Evolutionary conservation across 306 rosid species (phyloP).

Genomic region (Cotoneaster glaucophyllus): DNA sequence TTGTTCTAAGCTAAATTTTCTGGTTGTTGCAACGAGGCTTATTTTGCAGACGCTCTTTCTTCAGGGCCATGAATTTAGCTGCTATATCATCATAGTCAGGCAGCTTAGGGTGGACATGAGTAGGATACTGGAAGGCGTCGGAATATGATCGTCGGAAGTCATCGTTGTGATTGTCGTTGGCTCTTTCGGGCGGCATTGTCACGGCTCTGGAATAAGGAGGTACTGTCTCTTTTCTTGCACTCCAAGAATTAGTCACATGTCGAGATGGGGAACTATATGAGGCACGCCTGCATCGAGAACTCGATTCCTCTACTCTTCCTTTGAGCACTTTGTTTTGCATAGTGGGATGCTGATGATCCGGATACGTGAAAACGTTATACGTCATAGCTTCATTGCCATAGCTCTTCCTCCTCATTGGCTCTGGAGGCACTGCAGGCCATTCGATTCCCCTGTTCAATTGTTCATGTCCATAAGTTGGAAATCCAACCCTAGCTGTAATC

Average conservation of each 20-base stretch:
- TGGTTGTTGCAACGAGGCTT: conserved; percentile 6
- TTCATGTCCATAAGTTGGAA: conserved; percentile 11
- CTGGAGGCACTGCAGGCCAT: conserved; percentile 4
- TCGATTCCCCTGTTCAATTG: conserved; percentile 19
- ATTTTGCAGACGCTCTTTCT: conserved; percentile 35
- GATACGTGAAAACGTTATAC: conserved; percentile 29
- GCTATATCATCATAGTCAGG: conserved; percentile 69
- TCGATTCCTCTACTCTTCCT: conserved; percentile 11
- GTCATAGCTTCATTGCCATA: conserved; percentile 10
- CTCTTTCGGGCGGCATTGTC: conserved; percentile 56
- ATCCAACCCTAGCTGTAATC: conserved; percentile 3
- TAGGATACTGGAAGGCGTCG: conserved; percentile 39
- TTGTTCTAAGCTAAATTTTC: neutral
- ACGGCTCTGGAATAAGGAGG: conserved; percentile 39
- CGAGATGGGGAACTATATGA: conserved; percentile 2
- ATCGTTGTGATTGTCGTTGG: conserved; percentile 14
- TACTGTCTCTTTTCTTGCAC: conserved; percentile 17
- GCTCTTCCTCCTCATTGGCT: conserved; percentile 26
- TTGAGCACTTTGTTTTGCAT: conserved; percentile 8
- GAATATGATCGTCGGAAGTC: conserved; percentile 50
- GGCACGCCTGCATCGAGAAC: neutral
- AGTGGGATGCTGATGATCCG: conserved; percentile 17
- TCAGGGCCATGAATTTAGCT: conserved; percentile 56
- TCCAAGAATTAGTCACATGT: conserved; percentile 12
- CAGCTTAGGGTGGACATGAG: conserved; percentile 75